Conservation (phyloP, 2,329 filamentous ascomycete genomes). For the Chaetomiaceae sp. region DNA sequence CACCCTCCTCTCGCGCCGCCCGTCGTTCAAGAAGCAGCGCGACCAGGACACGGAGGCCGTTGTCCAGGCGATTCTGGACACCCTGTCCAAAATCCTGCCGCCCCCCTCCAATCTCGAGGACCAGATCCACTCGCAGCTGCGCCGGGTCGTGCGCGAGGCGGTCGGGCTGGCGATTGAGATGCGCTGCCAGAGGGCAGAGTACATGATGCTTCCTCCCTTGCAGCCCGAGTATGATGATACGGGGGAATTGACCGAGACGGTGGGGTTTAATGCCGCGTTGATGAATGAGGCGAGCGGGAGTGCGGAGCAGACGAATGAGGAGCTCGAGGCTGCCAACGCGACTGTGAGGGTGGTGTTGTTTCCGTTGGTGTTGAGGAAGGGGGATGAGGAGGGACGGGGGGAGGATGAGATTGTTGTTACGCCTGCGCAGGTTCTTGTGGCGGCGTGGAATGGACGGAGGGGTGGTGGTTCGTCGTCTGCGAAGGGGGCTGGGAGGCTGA, state of each 20-base stretch:
- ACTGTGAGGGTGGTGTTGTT: conserved; percentile 91
- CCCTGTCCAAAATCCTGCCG: conserved; percentile 77
- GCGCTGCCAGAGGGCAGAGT: conserved; percentile 94
- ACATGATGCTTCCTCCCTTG: conserved; percentile 95
- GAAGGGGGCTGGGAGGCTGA: conserved; percentile 31
- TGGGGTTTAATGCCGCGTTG: conserved; percentile 84
- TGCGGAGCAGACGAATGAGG: conserved; percentile 61
- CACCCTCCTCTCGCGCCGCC: conserved; percentile 76
- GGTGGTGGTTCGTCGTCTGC: too few relatives aligned
- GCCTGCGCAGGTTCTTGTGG: conserved; percentile 88
- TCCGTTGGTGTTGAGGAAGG: conserved; percentile 93
- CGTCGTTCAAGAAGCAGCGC: conserved; percentile 76
- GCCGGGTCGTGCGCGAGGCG: conserved; percentile 81
- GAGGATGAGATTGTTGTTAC: conserved; percentile 95
- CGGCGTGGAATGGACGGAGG: conserved; percentile 1
- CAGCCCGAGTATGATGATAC: conserved; percentile 93
- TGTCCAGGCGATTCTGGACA: conserved; percentile 84
- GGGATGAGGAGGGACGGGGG: conserved; percentile 78
- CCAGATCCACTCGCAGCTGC: conserved; percentile 78
- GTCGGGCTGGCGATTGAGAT: conserved; percentile 93
- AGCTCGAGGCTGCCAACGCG: conserved; percentile 69
- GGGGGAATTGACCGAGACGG: conserved; percentile 81
- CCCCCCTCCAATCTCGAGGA: conserved; percentile 76
- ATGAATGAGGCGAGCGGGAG: conserved; percentile 73
- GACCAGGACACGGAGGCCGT: conserved; percentile 91